phyloP scores from a whole-genome alignment of 305 asterid species.

The Galium porrigens region DNA sequence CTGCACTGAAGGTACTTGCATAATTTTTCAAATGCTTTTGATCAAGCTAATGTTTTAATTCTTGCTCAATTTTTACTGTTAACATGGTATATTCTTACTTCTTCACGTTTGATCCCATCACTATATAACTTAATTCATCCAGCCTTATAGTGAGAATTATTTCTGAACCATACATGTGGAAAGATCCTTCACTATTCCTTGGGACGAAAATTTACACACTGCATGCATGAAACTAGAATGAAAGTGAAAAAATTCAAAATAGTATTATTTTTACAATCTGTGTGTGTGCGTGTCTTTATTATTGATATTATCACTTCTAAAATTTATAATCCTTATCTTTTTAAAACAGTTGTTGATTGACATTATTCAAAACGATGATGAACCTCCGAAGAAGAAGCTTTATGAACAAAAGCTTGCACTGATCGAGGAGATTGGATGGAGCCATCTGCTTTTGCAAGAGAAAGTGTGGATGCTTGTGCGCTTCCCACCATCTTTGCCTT shows the following conservation, averaged over 20 bases:
- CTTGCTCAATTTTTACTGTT: not conserved
- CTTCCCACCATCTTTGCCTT: conserved; percentile 59
- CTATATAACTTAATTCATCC: not conserved
- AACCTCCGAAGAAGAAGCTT: conserved; percentile 72
- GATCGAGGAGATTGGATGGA: conserved; percentile 69
- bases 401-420: conserved; percentile 63
- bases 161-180: not conserved
- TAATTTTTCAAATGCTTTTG: not conserved
- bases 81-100: not conserved
- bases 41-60: not conserved
- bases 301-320: not conserved
- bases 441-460: conserved; percentile 55
- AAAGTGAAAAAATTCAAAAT: not conserved
- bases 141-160: not conserved
- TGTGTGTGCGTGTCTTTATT: not conserved
- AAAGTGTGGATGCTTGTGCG: conserved; percentile 77
- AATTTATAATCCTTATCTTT: conserved; percentile 8
- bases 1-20: conserved; percentile 61
- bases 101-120: not conserved
- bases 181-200: not conserved
- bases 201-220: not conserved
- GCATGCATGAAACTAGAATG: not conserved
- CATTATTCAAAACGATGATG: conserved; percentile 68
- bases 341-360: conserved; percentile 45
- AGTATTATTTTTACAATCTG: not conserved